A percentile compares a stretch with the other conserved stretches of the same genome.
Evolutionary conservation across 202 grass and related monocot genomes (phyloP).

Genomic region (Schoenoplectus triqueter): DNA sequence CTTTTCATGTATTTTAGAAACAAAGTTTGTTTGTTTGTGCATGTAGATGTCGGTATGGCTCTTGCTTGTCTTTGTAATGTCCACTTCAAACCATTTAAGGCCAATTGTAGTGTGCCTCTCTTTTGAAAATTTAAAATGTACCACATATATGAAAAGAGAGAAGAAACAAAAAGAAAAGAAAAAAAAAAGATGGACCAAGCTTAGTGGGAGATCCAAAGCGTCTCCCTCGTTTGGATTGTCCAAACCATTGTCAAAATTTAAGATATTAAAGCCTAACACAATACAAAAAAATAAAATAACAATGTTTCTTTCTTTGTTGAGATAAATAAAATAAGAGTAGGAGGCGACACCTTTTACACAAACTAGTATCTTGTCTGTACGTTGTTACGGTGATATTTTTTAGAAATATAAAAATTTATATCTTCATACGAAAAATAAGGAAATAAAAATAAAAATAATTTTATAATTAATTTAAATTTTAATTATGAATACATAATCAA

Average conservation of each 20-base stretch:
- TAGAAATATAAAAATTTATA: too few species aligned
- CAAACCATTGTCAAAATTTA: not conserved
- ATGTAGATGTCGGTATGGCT: slow-evolving; percentile 17
- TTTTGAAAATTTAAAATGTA: slow-evolving; percentile 1
- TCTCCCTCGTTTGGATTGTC: not conserved
- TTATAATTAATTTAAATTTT: too few species aligned
- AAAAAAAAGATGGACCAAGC: slow-evolving; percentile 10
- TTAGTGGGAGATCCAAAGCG: slow-evolving; percentile 11
- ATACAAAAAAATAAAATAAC: not conserved
- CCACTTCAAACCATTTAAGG: slow-evolving; percentile 15
- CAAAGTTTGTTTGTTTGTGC: not conserved
- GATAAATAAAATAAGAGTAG: too few species aligned
- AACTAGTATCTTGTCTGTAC: too few species aligned
- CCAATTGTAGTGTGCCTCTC: slow-evolving; percentile 1
- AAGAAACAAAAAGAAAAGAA: slow-evolving; percentile 1
- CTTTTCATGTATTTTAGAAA: slow-evolving; percentile 10
- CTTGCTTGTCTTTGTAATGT: slow-evolving; percentile 26
- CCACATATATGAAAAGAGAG: slow-evolving; percentile 18
- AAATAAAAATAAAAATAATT: too few species aligned
- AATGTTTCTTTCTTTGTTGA: not conserved
- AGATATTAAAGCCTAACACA: not conserved
- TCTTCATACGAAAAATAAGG: too few species aligned
- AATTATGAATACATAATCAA: too few species aligned
- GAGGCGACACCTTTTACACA: too few species aligned
- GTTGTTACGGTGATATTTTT: too few species aligned